Evolutionary conservation across 2,329 filamentous ascomycete species (phyloP), one percentile per base, ranked within the genome.

Genomic region (Lachnellula subtilissima): DNA sequence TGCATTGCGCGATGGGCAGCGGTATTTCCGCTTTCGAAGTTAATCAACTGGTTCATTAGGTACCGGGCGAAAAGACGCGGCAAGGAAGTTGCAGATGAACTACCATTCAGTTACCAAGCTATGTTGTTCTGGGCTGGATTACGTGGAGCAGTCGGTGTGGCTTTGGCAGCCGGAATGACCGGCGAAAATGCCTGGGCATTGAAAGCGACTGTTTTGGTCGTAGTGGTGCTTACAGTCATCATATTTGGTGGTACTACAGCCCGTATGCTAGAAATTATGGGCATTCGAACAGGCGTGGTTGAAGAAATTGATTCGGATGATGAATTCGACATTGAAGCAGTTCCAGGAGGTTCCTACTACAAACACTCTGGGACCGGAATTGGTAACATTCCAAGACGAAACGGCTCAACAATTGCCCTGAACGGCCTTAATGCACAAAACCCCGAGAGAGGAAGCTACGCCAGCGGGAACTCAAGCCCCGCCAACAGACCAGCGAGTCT

Each of bases 71-170:
- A 84, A 50, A 84, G 89, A 49, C 82, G 86, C 53, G 91, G 91
- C 23, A 80, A 78, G 55, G 88, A 96, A 55, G 83, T 87, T 5
- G 83, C 84, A 15, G 93, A 97, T 62, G 94, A 97, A 72, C 76
- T 99, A 37, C 94, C 94, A 0, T 95, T 91, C 69, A 91, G 90
- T 65, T 96, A 97, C 73, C 94, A 97, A 73, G 91, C 89, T n/a
- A 97, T 99, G 94, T 83, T 99, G n/a, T 99, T 96, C 75, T 99
- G 94, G 94, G 94, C 94, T 15, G 94, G 94, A 25, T 80, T 99
- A 32, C 89, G 94, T 60, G 94, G 94, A 66, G 94, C 94, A 48
- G 94, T 99, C 65, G 94, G 94, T 55, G 94, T 99, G 37, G 94
- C 94, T 1, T 79, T 99, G 48, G 94, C 94, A 35, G 93, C 93